phyloP scores from a whole-genome alignment of 148 eudicot genomes.

The Vaccinium darrowii region DNA sequence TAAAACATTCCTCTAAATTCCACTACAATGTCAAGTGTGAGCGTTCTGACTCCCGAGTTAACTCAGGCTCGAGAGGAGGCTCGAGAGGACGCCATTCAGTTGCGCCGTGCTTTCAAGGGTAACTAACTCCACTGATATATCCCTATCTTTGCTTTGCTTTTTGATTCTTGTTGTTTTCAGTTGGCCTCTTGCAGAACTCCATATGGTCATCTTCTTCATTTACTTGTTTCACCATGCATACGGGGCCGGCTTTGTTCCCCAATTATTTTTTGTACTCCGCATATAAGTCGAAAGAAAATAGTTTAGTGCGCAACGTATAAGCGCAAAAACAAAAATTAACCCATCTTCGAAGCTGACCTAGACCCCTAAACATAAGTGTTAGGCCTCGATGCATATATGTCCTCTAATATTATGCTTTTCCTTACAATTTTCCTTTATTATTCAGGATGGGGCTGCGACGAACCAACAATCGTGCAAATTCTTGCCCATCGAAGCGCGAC shows the following conservation, averaged over 20 bases:
- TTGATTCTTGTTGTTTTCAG: not conserved
- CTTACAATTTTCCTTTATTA: not conserved
- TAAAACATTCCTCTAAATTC: too few relatives aligned
- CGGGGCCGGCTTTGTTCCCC: too few relatives aligned
- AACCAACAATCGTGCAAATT: constrained; percentile 52
- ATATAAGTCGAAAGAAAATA: not conserved
- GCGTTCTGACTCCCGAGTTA: not conserved
- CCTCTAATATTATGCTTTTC: not conserved
- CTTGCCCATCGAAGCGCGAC: constrained; percentile 79
- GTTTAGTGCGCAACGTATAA: not conserved
- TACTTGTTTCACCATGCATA: not conserved
- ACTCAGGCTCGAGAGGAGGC: too few relatives aligned
- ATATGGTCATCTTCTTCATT: not conserved
- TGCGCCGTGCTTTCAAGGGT: not conserved
- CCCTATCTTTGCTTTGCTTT: not conserved
- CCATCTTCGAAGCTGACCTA: too few relatives aligned
- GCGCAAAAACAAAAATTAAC: not conserved
- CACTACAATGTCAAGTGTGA: not conserved
- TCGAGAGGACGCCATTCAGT: not conserved
- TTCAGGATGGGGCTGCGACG: constrained; percentile 75
- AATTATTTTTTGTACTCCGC: too few relatives aligned
- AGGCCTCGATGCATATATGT: constrained; percentile 11
- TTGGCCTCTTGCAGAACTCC: too few relatives aligned
- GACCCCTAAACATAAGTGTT: too few relatives aligned
- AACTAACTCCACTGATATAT: not conserved